phyloP scores from a whole-genome alignment of 441 rosid species.

The Eruca vesicaria region DNA sequence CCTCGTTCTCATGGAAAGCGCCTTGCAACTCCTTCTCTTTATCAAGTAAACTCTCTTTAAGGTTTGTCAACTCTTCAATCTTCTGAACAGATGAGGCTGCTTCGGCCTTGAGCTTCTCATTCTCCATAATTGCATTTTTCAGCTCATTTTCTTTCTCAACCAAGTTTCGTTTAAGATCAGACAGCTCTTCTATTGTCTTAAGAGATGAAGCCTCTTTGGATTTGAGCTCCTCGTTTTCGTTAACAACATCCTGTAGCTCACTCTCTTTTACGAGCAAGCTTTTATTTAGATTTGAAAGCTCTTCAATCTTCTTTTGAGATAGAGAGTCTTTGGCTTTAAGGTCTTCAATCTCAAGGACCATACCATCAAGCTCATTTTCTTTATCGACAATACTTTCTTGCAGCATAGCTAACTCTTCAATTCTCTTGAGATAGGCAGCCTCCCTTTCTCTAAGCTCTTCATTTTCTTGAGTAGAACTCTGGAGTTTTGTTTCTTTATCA shows the following conservation, averaged over 20 bases:
- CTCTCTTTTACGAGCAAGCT: constrained; percentile 22
- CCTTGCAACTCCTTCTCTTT: constrained; percentile 24
- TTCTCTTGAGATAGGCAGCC: constrained; percentile 51
- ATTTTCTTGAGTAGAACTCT: constrained; percentile 46
- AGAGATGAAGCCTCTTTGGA: constrained; percentile 20
- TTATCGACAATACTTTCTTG: constrained; percentile 21
- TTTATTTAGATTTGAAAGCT: constrained; percentile 19
- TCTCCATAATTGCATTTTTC: constrained; percentile 27
- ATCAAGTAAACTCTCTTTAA: constrained; percentile 47
- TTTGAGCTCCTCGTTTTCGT: constrained; percentile 22
- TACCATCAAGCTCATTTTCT: constrained; percentile 29
- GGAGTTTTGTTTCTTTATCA: constrained; percentile 22
- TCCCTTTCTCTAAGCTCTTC: constrained; percentile 39
- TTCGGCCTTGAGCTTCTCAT: constrained; percentile 31
- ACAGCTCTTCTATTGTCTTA: constrained; percentile 45
- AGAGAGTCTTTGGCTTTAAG: constrained; percentile 22
- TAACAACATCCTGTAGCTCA: constrained; percentile 16
- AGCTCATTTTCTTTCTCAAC: constrained; percentile 54
- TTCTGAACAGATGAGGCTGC: constrained; percentile 55
- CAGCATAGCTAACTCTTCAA: constrained; percentile 39
- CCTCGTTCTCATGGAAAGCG: constrained; percentile 38
- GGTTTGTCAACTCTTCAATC: constrained; percentile 66
- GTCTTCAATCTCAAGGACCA: constrained; percentile 32
- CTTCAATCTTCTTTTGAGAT: constrained; percentile 32
- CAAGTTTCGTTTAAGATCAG: constrained; percentile 34